These are phyloP conservation scores for Tylopilus sp. DNA, from an alignment of 768 basidiomycete species.

Conservation along the genomic window DNA sequence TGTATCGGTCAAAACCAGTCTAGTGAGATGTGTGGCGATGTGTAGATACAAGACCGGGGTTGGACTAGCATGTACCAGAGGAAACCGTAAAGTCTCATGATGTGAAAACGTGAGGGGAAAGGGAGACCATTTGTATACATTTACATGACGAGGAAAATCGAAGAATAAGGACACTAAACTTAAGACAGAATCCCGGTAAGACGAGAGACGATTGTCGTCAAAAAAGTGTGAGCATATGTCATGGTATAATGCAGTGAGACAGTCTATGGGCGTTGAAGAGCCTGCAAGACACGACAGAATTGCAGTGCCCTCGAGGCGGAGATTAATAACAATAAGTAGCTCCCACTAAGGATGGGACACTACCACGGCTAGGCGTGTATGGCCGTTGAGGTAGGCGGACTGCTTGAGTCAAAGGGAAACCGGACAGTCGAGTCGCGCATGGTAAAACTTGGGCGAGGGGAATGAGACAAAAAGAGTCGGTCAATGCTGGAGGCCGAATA, in stretches of 20 bases:
- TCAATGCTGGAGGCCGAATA: slow-evolving; percentile 56
- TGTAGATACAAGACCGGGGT: slow-evolving; percentile 8
- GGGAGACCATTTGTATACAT: not conserved
- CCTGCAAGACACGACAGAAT: not conserved
- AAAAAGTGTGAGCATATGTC: not conserved
- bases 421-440: slow-evolving; percentile 23
- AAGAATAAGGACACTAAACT: not conserved
- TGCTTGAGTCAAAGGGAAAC: slow-evolving; percentile 25
- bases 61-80: slow-evolving; percentile 2
- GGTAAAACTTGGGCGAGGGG: slow-evolving; percentile 28
- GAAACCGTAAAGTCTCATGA: slow-evolving; percentile 1
- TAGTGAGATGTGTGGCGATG: slow-evolving; percentile 6
- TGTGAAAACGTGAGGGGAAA: not conserved
- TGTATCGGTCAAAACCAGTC: slow-evolving; percentile 5
- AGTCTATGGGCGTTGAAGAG: not conserved
- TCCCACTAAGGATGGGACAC: not conserved
- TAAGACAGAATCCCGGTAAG: not conserved
- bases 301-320: not conserved
- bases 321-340: not conserved
- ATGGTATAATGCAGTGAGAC: not conserved
- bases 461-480: slow-evolving; percentile 40
- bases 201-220: not conserved
- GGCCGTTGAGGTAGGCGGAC: slow-evolving; percentile 27
- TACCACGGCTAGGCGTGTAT: slow-evolving; percentile 11
- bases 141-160: slow-evolving; percentile 12